These are phyloP conservation scores for Ophiostoma sp. DNA, from an alignment of 2,329 filamentous ascomycete genomes.

Conservation along the genomic window DNA sequence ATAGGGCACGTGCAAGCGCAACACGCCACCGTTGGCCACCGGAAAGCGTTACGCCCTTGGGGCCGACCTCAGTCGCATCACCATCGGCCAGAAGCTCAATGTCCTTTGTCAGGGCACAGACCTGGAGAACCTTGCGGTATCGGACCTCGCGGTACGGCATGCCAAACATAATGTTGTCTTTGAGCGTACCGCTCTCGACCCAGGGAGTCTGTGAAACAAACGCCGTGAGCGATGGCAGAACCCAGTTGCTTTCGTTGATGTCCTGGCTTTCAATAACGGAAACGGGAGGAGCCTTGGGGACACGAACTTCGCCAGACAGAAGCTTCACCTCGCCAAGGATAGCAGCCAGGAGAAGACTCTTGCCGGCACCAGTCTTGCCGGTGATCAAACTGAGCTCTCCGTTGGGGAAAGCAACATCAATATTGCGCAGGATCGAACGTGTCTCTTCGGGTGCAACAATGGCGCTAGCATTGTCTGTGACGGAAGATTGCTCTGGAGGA, in stretches of 20 bases:
- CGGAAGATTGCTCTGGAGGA: neutral
- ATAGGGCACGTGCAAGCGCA: constrained; percentile 48
- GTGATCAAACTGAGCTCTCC: constrained; percentile 41
- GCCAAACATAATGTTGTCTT: constrained; percentile 50
- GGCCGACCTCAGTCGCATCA: constrained; percentile 47
- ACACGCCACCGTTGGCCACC: constrained; percentile 50
- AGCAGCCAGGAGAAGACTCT: constrained; percentile 43
- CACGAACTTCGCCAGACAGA: constrained; percentile 36
- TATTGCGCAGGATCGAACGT: constrained; percentile 38
- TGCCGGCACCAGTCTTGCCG: constrained; percentile 44
- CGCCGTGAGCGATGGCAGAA: constrained; percentile 42
- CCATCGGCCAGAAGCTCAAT: constrained; percentile 45
- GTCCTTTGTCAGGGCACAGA: constrained; percentile 47
- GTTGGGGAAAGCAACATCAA: constrained; percentile 39
- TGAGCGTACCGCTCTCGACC: constrained; percentile 48
- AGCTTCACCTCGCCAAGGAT: constrained; percentile 44
- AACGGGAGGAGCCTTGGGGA: constrained; percentile 34
- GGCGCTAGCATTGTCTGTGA: neutral
- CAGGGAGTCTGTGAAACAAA: constrained; percentile 51
- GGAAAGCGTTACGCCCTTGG: constrained; percentile 46
- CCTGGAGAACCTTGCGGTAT: constrained; percentile 49
- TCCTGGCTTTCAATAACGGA: constrained; percentile 31
- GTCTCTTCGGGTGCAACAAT: constrained; percentile 28
- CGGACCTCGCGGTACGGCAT: constrained; percentile 41
- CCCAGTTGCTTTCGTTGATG: constrained; percentile 37